Conservation (phyloP, 345 rosid genomes). For the Salix arbutifolia region DNA sequence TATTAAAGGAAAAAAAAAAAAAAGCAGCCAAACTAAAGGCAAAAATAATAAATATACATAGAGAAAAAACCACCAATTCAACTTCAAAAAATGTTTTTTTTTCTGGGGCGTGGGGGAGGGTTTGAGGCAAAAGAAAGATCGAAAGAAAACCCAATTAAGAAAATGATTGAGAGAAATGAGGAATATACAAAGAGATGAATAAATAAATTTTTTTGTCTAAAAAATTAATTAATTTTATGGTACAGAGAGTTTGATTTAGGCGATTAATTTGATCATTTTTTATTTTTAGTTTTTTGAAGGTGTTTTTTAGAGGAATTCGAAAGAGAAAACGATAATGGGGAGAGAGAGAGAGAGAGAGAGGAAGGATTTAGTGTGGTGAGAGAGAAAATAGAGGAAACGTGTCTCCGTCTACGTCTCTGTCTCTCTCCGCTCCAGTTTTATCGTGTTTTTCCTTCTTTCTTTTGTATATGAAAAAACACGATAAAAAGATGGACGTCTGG, state of each 20-base stretch:
- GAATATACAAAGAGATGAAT: neutral
- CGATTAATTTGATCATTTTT: neutral
- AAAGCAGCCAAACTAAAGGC: neutral
- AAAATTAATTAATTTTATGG: neutral
- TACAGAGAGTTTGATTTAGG: neutral
- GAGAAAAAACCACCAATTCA: neutral
- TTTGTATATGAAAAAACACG: neutral
- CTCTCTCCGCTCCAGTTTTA: too few species aligned
- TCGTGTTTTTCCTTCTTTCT: neutral
- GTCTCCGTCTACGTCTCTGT: slow-evolving; percentile 2
- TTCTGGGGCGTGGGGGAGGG: neutral
- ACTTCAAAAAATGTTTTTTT: neutral
- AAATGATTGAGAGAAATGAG: neutral
- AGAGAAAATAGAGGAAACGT: neutral
- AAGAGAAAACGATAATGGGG: slow-evolving; percentile 27
- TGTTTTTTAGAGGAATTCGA: neutral
- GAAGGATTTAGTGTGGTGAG: neutral
- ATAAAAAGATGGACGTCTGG: neutral
- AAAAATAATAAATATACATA: neutral
- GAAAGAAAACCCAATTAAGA: neutral
- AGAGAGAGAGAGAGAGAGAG: neutral
- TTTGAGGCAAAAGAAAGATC: neutral
- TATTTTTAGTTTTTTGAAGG: neutral
- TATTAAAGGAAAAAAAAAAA: neutral
- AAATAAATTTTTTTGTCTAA: neutral